Evolutionary conservation across 2,329 filamentous ascomycete species (phyloP).

Genomic region (Epichloe uncinata): DNA sequence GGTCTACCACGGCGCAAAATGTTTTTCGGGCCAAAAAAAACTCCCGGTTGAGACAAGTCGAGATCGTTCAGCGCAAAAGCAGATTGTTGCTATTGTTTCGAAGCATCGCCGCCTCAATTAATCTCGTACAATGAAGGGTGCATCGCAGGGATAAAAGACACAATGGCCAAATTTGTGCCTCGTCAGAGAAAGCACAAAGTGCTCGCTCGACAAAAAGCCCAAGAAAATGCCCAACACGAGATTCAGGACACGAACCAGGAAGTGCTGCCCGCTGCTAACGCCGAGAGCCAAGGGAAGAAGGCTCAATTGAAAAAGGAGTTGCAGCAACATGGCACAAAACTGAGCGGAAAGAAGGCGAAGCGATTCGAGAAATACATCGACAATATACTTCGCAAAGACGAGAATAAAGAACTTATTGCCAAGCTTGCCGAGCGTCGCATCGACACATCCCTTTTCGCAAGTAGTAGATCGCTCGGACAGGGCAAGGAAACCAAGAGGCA

Average conservation of each 20-base stretch:
- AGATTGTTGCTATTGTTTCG: conserved; percentile 11
- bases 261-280: conserved; percentile 28
- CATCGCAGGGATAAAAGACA: not conserved
- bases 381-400: conserved; percentile 87
- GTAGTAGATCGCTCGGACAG: conserved; percentile 63
- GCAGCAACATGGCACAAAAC: conserved; percentile 35
- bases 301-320: conserved; percentile 42
- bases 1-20: conserved; percentile 24
- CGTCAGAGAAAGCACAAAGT: conserved; percentile 56
- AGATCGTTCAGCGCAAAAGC: not conserved
- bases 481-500: conserved; percentile 59
- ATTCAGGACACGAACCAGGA: conserved; percentile 24
- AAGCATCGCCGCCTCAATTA: conserved; percentile 3
- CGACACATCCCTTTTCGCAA: conserved; percentile 70
- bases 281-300: conserved; percentile 41
- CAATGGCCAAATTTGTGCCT: conserved; percentile 47
- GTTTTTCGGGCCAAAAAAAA: conserved; percentile 11
- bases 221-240: conserved; percentile 28
- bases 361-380: conserved; percentile 61
- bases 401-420: conserved; percentile 71
- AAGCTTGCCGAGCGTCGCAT: conserved; percentile 68
- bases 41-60: not conserved
- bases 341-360: conserved; percentile 54
- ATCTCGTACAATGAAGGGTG: not conserved
- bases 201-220: conserved; percentile 46